Evolutionary conservation across 805 yeast species (phyloP).

Genomic region (Nakazawaea pomicola): DNA sequence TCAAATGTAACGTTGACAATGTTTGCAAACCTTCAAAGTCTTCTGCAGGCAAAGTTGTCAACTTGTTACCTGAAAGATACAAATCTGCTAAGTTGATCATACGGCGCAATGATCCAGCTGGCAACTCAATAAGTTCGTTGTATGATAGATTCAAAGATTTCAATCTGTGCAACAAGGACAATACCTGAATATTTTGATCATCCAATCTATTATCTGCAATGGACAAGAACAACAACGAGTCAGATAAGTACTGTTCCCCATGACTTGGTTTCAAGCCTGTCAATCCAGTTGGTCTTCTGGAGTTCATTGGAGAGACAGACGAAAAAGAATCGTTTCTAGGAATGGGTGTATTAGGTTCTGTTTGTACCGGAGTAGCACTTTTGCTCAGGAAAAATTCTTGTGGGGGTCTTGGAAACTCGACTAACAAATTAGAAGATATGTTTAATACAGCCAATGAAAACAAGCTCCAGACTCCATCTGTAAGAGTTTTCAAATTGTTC

Average conservation of each 20-base stretch:
- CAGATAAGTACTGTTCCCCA: constrained; percentile 8
- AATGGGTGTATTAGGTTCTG: constrained; percentile 8
- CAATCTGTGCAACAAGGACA: constrained; percentile 55
- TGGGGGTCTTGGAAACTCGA: constrained; percentile 51
- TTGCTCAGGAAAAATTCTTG: constrained; percentile 20
- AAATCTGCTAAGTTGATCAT: constrained; percentile 56
- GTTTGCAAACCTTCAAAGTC: constrained; percentile 61
- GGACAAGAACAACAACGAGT: constrained; percentile 45
- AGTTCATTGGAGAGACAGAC: constrained; percentile 16
- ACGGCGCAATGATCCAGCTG: constrained; percentile 61
- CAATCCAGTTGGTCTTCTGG: constrained; percentile 13
- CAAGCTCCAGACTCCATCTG: constrained; percentile 63
- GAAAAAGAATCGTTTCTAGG: constrained; percentile 12
- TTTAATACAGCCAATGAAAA: constrained; percentile 54
- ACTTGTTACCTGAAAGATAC: constrained; percentile 77
- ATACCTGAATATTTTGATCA: constrained; percentile 68
- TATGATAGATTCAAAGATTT: constrained; percentile 71
- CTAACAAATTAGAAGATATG: constrained; percentile 67
- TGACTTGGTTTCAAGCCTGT: neutral
- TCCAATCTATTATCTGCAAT: constrained; percentile 80
- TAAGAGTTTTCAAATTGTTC: constrained; percentile 70
- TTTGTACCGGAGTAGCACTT: constrained; percentile 5
- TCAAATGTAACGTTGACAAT: constrained; percentile 60
- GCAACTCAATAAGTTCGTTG: constrained; percentile 79
- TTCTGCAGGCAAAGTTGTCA: constrained; percentile 79